phyloP scores from a whole-genome alignment of 257 asterid species.

The Solanum clarkiae region DNA sequence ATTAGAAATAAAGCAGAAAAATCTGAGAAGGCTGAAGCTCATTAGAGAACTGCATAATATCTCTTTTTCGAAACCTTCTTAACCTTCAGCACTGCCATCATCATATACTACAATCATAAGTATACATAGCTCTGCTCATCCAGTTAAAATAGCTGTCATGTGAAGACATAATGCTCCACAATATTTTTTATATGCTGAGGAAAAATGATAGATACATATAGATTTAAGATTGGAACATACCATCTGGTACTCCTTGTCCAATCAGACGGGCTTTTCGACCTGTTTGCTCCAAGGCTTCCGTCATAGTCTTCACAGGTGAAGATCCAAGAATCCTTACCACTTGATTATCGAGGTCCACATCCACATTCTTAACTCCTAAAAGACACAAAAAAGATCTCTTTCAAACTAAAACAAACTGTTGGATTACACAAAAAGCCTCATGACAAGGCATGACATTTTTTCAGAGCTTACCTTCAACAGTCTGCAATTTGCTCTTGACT shows the following conservation, averaged over 20 bases:
- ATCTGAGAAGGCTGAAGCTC: background rate
- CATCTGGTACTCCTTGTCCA: constrained; percentile 92
- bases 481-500: constrained; percentile 64
- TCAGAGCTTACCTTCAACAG: constrained; percentile 55
- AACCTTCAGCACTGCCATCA: background rate
- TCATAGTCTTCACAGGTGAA: constrained; percentile 66
- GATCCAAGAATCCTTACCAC: constrained; percentile 81
- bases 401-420: background rate
- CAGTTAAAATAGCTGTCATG: background rate
- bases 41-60: background rate
- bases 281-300: constrained; percentile 86
- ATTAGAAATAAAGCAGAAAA: background rate
- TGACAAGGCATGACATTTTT: background rate
- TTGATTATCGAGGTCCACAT: constrained; percentile 76
- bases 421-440: background rate
- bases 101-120: background rate
- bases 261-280: constrained; percentile 85
- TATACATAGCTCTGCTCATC: fast-evolving
- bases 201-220: background rate
- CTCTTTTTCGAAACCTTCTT: background rate
- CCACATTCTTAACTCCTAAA: constrained; percentile 75
- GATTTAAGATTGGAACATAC: constrained; percentile 14
- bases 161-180: background rate
- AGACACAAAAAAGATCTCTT: background rate
- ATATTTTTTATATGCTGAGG: background rate